phyloP scores from a whole-genome alignment of 2,329 filamentous ascomycete genomes.

The Pseudogymnoascus sp. region DNA sequence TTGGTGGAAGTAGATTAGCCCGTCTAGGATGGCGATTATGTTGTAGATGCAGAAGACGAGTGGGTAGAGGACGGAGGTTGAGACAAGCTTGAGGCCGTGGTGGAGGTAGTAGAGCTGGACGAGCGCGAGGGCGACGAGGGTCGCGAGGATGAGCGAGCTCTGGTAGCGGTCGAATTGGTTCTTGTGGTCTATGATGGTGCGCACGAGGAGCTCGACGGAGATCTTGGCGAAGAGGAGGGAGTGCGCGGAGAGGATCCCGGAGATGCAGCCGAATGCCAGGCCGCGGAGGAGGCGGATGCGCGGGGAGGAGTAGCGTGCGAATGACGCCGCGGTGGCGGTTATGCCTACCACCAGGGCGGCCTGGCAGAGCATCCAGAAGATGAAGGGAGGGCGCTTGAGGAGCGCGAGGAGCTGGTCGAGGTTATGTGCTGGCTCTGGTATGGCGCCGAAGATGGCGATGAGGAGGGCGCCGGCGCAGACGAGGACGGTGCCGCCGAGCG shows the following conservation, averaged over 20 bases:
- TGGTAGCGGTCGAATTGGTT: slow-evolving; percentile 97
- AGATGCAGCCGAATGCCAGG: slow-evolving; percentile 80
- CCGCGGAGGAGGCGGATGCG: slow-evolving; percentile 71
- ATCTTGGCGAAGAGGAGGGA: slow-evolving; percentile 91
- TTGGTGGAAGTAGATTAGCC: slow-evolving; percentile 93
- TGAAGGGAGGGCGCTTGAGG: slow-evolving; percentile 64
- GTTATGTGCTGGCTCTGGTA: slow-evolving; percentile 85
- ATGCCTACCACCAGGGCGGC: slow-evolving; percentile 63
- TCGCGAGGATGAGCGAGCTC: slow-evolving; percentile 83
- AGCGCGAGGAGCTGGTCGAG: slow-evolving; percentile 73
- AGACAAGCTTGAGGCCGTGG: slow-evolving; percentile 85
- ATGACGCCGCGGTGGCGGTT: slow-evolving; percentile 52
- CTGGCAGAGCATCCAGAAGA: slow-evolving; percentile 83
- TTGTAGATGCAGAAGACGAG: slow-evolving; percentile 99
- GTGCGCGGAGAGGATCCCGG: slow-evolving; percentile 89
- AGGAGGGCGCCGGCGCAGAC: slow-evolving; percentile 83
- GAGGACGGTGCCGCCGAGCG: slow-evolving; percentile 79
- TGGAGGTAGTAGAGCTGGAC: slow-evolving; percentile 94
- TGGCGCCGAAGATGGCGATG: slow-evolving; percentile 89
- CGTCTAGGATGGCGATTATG: slow-evolving; percentile 95
- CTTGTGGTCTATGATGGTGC: slow-evolving; percentile 72
- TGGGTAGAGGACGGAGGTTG: slow-evolving; percentile 90
- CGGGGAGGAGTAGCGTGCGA: slow-evolving; percentile 47
- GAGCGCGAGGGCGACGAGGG: slow-evolving; percentile 72
- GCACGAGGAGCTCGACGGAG: slow-evolving; percentile 85